Conservation (phyloP, 108 stramenopile genomes). For the Aurantiochytrium sp. region DNA sequence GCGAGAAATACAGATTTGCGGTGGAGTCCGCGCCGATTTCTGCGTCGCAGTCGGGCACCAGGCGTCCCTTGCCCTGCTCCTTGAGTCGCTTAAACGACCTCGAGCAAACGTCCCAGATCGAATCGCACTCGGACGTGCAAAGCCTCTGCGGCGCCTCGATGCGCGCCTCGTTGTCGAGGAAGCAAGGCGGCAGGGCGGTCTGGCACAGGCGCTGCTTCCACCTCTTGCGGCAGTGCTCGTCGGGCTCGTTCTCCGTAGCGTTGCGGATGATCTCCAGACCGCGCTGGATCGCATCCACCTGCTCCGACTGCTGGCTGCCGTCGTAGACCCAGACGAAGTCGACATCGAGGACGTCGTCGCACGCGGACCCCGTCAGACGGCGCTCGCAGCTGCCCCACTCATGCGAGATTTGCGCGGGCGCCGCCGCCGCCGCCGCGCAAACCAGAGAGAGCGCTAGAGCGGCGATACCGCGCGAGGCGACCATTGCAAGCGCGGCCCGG, state of each 20-base stretch:
- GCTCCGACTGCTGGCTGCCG: not conserved
- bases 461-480: too few relatives aligned
- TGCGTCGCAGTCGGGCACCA: not conserved
- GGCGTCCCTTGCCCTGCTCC: not conserved
- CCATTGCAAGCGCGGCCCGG: too few relatives aligned
- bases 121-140: not conserved
- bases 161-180: not conserved
- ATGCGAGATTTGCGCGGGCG: not conserved
- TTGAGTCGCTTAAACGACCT: not conserved
- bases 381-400: not conserved
- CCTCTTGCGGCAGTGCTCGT: not conserved
- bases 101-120: not conserved
- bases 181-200: not conserved
- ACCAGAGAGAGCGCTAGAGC: too few relatives aligned
- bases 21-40: not conserved
- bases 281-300: not conserved
- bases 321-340: not conserved
- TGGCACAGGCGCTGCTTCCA: not conserved
- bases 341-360: not conserved
- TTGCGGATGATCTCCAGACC: not conserved
- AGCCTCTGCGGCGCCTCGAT: not conserved
- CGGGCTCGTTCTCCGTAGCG: not conserved
- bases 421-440: not conserved
- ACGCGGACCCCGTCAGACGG: not conserved
- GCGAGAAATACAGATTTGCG: not conserved